phyloP scores from a whole-genome alignment of 1,284 basidiomycete genomes.

The Austroboletus rostrupii region DNA sequence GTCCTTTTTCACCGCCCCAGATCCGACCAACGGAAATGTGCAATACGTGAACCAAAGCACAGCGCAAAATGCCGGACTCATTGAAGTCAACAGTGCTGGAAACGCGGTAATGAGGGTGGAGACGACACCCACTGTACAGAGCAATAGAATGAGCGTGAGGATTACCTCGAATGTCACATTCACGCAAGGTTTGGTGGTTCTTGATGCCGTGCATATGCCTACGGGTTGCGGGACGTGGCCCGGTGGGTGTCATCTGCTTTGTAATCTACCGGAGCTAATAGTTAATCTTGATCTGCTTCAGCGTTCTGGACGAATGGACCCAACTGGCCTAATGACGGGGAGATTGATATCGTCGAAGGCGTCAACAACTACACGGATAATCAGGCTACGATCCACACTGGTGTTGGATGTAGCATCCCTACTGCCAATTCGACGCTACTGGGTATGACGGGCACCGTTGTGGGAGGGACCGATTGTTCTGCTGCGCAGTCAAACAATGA shows the following conservation, averaged over 20 bases:
- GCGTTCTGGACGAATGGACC: slow-evolving; percentile 51
- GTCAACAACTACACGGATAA: slow-evolving; percentile 76
- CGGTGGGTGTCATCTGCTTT: slow-evolving; percentile 31
- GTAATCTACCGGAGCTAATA: too few relatives aligned
- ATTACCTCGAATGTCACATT: slow-evolving; percentile 65
- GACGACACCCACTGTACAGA: slow-evolving; percentile 66
- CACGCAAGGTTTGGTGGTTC: slow-evolving; percentile 63
- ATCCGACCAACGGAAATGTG: slow-evolving; percentile 78
- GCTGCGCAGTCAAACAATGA: slow-evolving; percentile 62
- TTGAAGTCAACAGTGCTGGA: slow-evolving; percentile 61
- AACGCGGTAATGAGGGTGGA: slow-evolving; percentile 83
- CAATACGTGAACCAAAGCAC: slow-evolving; percentile 54
- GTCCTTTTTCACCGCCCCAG: slow-evolving; percentile 66
- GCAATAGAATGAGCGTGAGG: slow-evolving; percentile 70
- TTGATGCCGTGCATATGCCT: slow-evolving; percentile 89
- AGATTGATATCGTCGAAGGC: slow-evolving; percentile 87
- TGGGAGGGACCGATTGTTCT: slow-evolving; percentile 68
- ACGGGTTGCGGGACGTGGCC: slow-evolving; percentile 87
- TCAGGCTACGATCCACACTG: slow-evolving; percentile 78
- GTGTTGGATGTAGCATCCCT: slow-evolving; percentile 63
- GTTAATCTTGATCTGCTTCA: too few relatives aligned
- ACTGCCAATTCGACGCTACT: slow-evolving; percentile 47
- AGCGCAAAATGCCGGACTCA: slow-evolving; percentile 48
- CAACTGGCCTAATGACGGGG: slow-evolving; percentile 72
- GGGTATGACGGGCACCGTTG: slow-evolving; percentile 56